Base-by-base conservation (phyloP, 2,329 filamentous ascomycete species). In the Pseudocercospora musae region DNA sequence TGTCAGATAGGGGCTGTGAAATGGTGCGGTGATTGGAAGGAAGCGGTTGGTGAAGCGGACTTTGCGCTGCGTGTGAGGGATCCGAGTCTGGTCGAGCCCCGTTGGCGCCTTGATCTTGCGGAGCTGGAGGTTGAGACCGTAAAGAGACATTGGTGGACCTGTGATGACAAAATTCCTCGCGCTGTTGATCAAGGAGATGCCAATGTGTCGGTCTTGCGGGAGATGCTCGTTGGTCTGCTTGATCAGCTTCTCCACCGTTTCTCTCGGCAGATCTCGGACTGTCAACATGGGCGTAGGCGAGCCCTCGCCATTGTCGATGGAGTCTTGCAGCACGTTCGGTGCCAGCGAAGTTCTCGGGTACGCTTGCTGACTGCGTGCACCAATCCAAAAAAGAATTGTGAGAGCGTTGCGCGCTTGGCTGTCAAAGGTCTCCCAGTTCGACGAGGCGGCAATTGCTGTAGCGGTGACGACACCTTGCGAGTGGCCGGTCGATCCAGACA, bases 371-470 rank as follows among this genome's bases (percentile, higher is more conserved):
- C 94, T 97, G 73, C 95, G 89, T 64, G 94, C 88, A 75, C 96
- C 95, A 69, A 99, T 96, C 95, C 95, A 99, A 84, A 99, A 99
- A 29, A 99, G 89, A 73, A 97, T 91, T 29, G 91, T 95, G 67
- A 99, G 82, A 2, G 94, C 90, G 69, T 91, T 88, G 71, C 84
- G 88, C 59, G 92, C 86, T 59, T 91, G 87, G 72, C 90, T 88
- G 68, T 90, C 87, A 76, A 95, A 99, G 0, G 91, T 91, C 66
- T 96, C 92, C 95, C 95, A 99, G 27, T 90, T 92, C 69, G 91
- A 90, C 3, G 93, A 91, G 4, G 94, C 91, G 1, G 96, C 90
- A 62, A 95, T 96, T 23, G 91, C 91, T 29, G 94, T 92, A 23
- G 95, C 95, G 65, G 96, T 92, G 64, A 99, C 90, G 18, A 99